Evolutionary conservation across 1,284 basidiomycete genomes (phyloP), one percentile per base, ranked within the genome.

Genomic region (Boletus subluridellus): DNA sequence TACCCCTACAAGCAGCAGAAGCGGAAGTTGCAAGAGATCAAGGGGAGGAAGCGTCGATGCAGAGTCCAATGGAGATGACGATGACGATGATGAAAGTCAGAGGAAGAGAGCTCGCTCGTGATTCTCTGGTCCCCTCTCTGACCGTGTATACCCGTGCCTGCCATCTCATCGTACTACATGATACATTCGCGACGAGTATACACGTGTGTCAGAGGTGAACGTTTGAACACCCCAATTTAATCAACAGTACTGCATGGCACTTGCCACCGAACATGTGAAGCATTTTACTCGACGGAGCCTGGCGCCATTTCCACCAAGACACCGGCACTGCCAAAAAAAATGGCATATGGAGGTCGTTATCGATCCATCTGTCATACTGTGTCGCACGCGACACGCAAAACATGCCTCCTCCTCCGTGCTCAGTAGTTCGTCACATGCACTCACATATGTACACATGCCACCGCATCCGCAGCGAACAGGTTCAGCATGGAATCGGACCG

Each of bases 401-500:
- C 44, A 12, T 39, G 38, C 38, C 37, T 39, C n/a, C 49, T 24
- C 24, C 12, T 45, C 42, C 39, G 34, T 77, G 55, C 90, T 81
- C 15, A 94, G 79, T 52, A 85, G 68, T 34, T 89, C 83, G 58
- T 92, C 84, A 69, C 94, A 92, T 15, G 83, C 86, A 49, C 87
- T 83, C 67, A 83, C 82, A 21, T 21, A 21, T 21, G 37, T 84
- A 24, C 26, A 5, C 7, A 77, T 34, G 87, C 84, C 11, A 93
- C 85, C 64, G 87, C 78, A 60, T 80, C 78, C 12, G 86, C 87
- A 34, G 89, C 86, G 58, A 84, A 83, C 6, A 92, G 77, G 49
- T 90, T 82, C 37, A 90, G 76, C 76, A 88, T 83, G 1, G 87
- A 92, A 73, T 93, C 92, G 15, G 89, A 87, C 46, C 86, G 84